Evolutionary conservation across 257 asterid species (phyloP).

Genomic region (Solanum appendiculatum): DNA sequence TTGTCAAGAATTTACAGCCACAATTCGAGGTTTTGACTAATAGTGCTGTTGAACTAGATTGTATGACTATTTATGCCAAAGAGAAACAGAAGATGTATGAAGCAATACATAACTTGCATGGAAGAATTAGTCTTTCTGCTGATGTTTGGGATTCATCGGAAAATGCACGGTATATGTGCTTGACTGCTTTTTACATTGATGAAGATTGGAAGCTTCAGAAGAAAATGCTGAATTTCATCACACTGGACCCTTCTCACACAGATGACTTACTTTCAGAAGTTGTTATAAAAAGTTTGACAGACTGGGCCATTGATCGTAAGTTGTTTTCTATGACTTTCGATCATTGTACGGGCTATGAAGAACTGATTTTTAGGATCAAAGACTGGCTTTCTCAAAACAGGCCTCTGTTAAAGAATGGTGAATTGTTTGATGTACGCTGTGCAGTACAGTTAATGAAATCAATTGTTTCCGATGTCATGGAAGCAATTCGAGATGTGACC

Average conservation of each 20-base stretch:
- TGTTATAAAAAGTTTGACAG: constrained; percentile 58
- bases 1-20: constrained; percentile 88
- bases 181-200: constrained; percentile 72
- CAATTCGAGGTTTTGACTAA: constrained; percentile 58
- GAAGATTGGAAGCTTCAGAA: constrained; percentile 83
- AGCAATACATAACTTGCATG: constrained; percentile 50
- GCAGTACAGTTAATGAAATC: constrained; percentile 66
- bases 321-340: constrained; percentile 84
- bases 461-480: constrained; percentile 57
- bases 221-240: constrained; percentile 67
- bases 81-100: constrained; percentile 75
- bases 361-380: constrained; percentile 57
- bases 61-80: constrained; percentile 53
- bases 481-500: constrained; percentile 41
- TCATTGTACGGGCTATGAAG: constrained; percentile 50
- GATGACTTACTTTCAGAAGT: constrained; percentile 73
- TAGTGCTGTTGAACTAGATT: constrained; percentile 64
- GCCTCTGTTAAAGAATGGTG: constrained; percentile 65
- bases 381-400: constrained; percentile 69
- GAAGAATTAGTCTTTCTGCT: constrained; percentile 66
- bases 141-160: constrained; percentile 74
- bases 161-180: constrained; percentile 49
- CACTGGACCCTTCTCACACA: constrained; percentile 56
- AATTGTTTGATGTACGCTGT: constrained; percentile 69
- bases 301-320: constrained; percentile 75